Evolutionary conservation across 768 basidiomycete species (phyloP).

Genomic region (Boletus subparvulus): DNA sequence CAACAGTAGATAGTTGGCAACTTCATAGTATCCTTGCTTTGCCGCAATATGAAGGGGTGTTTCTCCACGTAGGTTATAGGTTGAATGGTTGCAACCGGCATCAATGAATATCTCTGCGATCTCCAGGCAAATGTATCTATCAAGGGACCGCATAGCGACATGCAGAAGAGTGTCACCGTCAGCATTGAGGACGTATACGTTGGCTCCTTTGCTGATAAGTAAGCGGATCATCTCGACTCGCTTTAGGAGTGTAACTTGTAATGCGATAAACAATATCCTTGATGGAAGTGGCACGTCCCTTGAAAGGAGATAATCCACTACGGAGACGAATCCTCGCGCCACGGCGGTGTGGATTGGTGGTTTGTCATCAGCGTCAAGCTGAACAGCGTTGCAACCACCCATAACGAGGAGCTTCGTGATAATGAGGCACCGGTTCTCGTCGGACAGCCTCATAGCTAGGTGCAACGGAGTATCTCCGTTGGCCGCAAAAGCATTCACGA

Average conservation of each 20-base stretch:
- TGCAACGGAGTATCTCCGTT: conserved; percentile 13
- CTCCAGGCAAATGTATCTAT: not conserved
- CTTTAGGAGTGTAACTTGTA: not conserved
- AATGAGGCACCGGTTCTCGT: conserved; percentile 2
- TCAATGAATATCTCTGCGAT: not conserved
- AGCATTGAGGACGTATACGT: not conserved
- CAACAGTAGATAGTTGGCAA: not conserved
- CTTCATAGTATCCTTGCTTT: not conserved
- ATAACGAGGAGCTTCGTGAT: conserved; percentile 1
- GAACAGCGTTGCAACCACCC: not conserved
- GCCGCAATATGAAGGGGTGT: not conserved
- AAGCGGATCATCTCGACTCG: conserved; percentile 3
- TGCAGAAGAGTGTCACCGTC: conserved; percentile 3
- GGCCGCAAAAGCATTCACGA: not conserved
- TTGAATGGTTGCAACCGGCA: not conserved
- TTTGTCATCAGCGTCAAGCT: not conserved
- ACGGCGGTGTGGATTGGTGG: not conserved
- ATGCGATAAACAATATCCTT: not conserved
- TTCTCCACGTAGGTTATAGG: not conserved
- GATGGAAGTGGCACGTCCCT: not conserved
- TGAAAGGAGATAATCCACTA: not conserved
- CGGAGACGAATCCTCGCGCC: not conserved
- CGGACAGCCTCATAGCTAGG: not conserved
- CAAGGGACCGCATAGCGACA: not conserved
- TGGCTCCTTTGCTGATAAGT: not conserved